Conservation (phyloP, 495 filamentous ascomycete genomes). For the Viridothelium virens region DNA sequence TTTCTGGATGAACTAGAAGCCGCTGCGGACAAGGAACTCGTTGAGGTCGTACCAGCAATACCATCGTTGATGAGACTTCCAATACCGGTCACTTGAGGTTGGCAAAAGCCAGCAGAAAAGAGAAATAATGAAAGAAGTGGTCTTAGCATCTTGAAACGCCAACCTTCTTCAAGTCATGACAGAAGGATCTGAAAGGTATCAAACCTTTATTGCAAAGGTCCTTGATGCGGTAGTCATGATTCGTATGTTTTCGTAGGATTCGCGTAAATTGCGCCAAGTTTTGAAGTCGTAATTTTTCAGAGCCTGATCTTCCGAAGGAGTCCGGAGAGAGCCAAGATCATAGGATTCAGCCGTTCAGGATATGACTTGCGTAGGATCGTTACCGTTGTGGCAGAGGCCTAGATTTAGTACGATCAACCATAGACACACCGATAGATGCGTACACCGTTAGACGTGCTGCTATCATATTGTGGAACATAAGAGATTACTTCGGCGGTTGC, state of each 20-base stretch:
- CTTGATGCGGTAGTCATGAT: background rate
- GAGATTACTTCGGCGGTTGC: too few species aligned
- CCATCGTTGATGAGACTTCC: background rate
- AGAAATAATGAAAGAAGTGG: background rate
- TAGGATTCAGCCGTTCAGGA: background rate
- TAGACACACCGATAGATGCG: too few species aligned
- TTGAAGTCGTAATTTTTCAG: too few species aligned
- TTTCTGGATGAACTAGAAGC: background rate
- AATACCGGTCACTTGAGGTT: background rate
- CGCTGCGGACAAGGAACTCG: background rate
- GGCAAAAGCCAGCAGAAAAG: background rate
- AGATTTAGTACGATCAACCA: too few species aligned
- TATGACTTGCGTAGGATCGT: background rate
- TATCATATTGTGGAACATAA: too few species aligned
- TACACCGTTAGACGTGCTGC: too few species aligned
- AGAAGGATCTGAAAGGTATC: too few species aligned
- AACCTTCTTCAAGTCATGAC: background rate
- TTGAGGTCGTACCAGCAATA: background rate
- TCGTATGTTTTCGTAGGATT: too few species aligned
- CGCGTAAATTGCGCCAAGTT: too few species aligned
- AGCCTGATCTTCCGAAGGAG: background rate
- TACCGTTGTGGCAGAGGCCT: too few species aligned
- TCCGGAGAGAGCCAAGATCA: background rate
- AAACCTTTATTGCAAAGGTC: background rate
- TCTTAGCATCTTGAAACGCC: background rate